phyloP scores from a whole-genome alignment of 1,139 yeast species.

The Scheffersomyces insectosa region DNA sequence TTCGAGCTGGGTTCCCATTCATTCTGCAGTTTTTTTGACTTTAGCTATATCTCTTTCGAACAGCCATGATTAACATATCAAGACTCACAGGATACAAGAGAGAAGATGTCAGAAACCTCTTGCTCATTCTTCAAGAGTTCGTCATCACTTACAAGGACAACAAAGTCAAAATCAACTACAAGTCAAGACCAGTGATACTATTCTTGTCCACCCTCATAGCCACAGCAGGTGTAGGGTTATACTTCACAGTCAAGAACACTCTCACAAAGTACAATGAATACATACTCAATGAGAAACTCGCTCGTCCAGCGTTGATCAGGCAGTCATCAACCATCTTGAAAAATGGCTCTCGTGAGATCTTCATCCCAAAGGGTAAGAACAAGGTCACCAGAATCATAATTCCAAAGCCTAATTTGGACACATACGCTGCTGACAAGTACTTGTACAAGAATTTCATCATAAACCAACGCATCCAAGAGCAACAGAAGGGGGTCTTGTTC shows the following conservation, averaged over 20 bases:
- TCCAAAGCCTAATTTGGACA: slow-evolving; percentile 59
- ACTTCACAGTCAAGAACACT: slow-evolving; percentile 33
- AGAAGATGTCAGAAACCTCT: slow-evolving; percentile 36
- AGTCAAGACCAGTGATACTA: slow-evolving; percentile 45
- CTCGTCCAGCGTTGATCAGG: slow-evolving; percentile 42
- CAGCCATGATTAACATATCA: slow-evolving; percentile 37
- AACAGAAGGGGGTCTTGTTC: slow-evolving; percentile 38
- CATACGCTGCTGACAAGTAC: slow-evolving; percentile 69
- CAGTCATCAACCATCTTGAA: slow-evolving; percentile 47
- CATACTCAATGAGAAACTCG: slow-evolving; percentile 22
- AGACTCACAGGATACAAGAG: slow-evolving; percentile 34
- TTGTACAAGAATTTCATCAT: slow-evolving; percentile 54
- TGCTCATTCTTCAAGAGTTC: slow-evolving; percentile 40
- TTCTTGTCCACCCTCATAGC: slow-evolving; percentile 44
- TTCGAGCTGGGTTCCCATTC: too few relatives aligned
- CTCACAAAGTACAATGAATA: slow-evolving; percentile 35
- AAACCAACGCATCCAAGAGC: slow-evolving; percentile 33
- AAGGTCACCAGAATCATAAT: slow-evolving; percentile 50
- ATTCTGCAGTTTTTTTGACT: too few relatives aligned
- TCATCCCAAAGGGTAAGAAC: slow-evolving; percentile 52
- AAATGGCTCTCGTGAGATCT: slow-evolving; percentile 56
- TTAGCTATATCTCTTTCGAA: too few relatives aligned
- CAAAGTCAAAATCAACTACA: slow-evolving; percentile 43
- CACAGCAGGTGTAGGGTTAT: slow-evolving; percentile 45
- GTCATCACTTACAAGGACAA: slow-evolving; percentile 38